Percentiles rank a stretch among this genome's conserved stretches.
These are phyloP conservation scores for Symbiodinium pilosum DNA, from an alignment of 73 alveolate species.

Conservation along the genomic window DNA sequence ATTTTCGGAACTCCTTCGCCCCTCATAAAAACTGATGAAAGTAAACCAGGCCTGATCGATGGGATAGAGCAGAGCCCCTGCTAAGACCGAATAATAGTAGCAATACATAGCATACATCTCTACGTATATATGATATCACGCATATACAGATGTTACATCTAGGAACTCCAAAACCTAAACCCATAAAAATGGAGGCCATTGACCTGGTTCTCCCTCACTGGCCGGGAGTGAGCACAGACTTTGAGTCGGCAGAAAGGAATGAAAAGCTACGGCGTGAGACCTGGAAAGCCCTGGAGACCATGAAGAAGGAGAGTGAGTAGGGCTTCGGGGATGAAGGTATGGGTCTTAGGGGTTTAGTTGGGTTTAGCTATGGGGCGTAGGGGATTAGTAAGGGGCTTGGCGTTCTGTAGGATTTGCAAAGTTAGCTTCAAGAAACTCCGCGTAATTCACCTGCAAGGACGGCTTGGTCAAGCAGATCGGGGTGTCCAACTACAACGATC, in stretches of 20 bases:
- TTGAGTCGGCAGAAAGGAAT: constrained; percentile 36
- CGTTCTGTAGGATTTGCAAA: not conserved
- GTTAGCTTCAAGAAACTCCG: too few species aligned
- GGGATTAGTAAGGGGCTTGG: too few species aligned
- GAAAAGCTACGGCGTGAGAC: constrained; percentile 19
- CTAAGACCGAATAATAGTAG: too few species aligned
- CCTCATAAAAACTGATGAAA: too few species aligned
- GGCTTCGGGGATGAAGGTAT: not conserved
- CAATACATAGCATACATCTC: too few species aligned
- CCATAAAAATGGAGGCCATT: not conserved
- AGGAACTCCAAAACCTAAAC: too few species aligned
- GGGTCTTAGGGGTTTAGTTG: too few species aligned
- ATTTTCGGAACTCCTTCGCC: too few species aligned
- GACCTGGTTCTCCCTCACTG: constrained; percentile 78
- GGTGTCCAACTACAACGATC: constrained; percentile 81
- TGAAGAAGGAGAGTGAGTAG: constrained; percentile 1
- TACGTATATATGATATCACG: too few species aligned
- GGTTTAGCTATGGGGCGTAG: not conserved
- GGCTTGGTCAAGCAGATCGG: constrained; percentile 79
- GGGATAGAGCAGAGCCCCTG: too few species aligned
- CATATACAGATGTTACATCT: too few species aligned
- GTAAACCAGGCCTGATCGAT: too few species aligned
- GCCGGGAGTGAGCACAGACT: constrained; percentile 45
- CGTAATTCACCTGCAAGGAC: constrained; percentile 19
- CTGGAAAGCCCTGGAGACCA: constrained; percentile 62